Evolutionary conservation across 257 asterid genomes (phyloP), one percentile per base, ranked within the genome.

Genomic region (Fraxinus excelsior): DNA sequence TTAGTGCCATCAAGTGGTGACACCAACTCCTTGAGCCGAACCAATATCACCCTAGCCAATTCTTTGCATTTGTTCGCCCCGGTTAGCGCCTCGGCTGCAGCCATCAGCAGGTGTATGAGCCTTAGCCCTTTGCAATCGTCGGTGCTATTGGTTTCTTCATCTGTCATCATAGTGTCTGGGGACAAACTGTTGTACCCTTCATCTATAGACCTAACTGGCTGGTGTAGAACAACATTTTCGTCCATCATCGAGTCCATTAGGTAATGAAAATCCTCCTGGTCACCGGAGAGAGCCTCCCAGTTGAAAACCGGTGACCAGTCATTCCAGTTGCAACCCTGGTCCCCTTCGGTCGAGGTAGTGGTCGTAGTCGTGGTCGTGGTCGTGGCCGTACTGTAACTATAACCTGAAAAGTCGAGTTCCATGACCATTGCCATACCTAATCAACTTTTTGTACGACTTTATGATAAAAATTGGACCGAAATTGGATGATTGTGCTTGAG

Each of bases 11-110:
- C 87, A 21, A 70, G 84, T 13, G 97, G 90, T 5, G 96, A 86
- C 29, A 84, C 95, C 82, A 92, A 87, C 74, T 89, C 92, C 86
- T 79, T 92, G 97, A 92, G 97, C 96, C 97, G 96, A 89, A 89
- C 90, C 95, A 92, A 91, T 91, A 92, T 91, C 97, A 92, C 97
- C 79, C 91, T 74, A 37, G 91, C 96, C 91, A 92, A 78, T 72
- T 91, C 97, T 1, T 84, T 85, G 87, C 89, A 86, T 84, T 84
- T 86, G 80, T 74, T 85, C 23, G 78, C 67, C 5, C 95, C 95
- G 7, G 87, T 67, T 65, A 89, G 82, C 1, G 97, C 96, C 88
- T 92, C 97, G 7, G 97, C 96, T 2, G 94, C 94, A 13, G 96
- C 97, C 94, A 83, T 86, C 62, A 92, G 91, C 4, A 92, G 89